Percentiles rank a stretch among this genome's conserved stretches.
Evolutionary conservation across 768 basidiomycete species (phyloP).

Genomic region (Phylloporus sp.): DNA sequence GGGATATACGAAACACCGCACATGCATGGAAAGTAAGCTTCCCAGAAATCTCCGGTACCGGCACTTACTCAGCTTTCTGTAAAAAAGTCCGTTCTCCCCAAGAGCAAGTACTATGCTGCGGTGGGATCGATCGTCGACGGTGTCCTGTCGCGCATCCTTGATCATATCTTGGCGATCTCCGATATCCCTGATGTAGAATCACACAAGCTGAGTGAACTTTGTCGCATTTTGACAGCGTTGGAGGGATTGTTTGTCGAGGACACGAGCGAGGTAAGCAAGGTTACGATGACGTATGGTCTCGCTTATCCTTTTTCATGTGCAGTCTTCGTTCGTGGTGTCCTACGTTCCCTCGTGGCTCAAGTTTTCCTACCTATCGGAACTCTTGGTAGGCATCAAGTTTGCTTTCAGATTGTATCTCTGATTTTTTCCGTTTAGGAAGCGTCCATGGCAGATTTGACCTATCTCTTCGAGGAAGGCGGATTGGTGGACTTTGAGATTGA

Average conservation of each 20-base stretch:
- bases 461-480: constrained; percentile 87
- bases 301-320: constrained; percentile 1
- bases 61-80: background rate
- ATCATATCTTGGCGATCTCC: constrained; percentile 67
- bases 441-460: constrained; percentile 86
- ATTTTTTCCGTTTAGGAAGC: constrained; percentile 59
- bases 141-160: constrained; percentile 61
- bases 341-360: constrained; percentile 95
- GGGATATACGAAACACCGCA: constrained; percentile 58
- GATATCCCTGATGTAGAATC: constrained; percentile 92
- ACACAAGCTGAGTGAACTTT: constrained; percentile 75
- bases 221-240: constrained; percentile 70
- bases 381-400: constrained; percentile 59
- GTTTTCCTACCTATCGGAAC: constrained; percentile 89
- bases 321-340: constrained; percentile 74
- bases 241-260: constrained; percentile 79
- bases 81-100: constrained; percentile 60
- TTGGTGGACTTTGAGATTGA: constrained; percentile 85
- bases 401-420: background rate
- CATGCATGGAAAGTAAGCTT: constrained; percentile 70
- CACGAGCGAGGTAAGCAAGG: constrained; percentile 47
- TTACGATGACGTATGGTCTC: background rate
- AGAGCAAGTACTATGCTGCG: constrained; percentile 66
- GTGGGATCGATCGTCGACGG: constrained; percentile 70
- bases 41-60: background rate